phyloP scores from a whole-genome alignment of 148 eudicot genomes.

The Persicaria maculosa region DNA sequence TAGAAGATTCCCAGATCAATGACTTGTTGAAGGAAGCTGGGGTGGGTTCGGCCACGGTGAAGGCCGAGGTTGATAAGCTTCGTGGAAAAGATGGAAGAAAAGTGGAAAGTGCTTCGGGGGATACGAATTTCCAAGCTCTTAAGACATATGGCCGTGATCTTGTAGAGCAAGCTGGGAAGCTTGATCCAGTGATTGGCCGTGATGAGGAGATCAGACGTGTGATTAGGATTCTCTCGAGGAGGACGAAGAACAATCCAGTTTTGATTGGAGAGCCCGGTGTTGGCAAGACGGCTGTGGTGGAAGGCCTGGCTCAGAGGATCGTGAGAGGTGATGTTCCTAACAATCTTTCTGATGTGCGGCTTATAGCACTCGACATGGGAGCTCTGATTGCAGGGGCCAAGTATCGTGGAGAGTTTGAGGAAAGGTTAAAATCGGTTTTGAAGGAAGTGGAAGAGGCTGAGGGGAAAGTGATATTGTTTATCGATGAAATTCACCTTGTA shows the following conservation, averaged over 20 bases:
- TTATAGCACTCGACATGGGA: slow-evolving; percentile 84
- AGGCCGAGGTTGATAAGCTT: slow-evolving; percentile 61
- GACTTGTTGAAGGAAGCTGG: slow-evolving; percentile 66
- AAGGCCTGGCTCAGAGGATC: slow-evolving; percentile 82
- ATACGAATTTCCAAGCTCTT: slow-evolving; percentile 55
- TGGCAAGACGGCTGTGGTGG: slow-evolving; percentile 83
- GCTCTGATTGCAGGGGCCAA: slow-evolving; percentile 82
- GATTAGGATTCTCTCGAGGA: slow-evolving; percentile 62
- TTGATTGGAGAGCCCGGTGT: slow-evolving; percentile 90
- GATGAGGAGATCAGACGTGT: slow-evolving; percentile 84
- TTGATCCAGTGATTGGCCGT: slow-evolving; percentile 82
- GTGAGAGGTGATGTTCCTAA: slow-evolving; percentile 75
- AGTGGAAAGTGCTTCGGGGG: slow-evolving; percentile 81
- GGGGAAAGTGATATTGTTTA: slow-evolving; percentile 75
- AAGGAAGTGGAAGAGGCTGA: slow-evolving; percentile 89
- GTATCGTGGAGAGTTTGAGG: slow-evolving; percentile 83
- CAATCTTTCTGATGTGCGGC: slow-evolving; percentile 61
- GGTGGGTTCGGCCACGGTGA: slow-evolving; percentile 41
- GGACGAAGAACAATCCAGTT: slow-evolving; percentile 92
- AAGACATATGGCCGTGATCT: slow-evolving; percentile 82
- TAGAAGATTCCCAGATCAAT: slow-evolving; percentile 69
- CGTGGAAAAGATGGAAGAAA: slow-evolving; percentile 68
- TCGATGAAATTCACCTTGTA: slow-evolving; percentile 79
- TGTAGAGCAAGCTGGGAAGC: slow-evolving; percentile 80
- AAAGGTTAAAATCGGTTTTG: slow-evolving; percentile 68